Percentiles rank a stretch among this genome's conserved stretches.
phyloP scores from a whole-genome alignment of 352 stramenopile genomes.

The Phytopythium mirpurense region DNA sequence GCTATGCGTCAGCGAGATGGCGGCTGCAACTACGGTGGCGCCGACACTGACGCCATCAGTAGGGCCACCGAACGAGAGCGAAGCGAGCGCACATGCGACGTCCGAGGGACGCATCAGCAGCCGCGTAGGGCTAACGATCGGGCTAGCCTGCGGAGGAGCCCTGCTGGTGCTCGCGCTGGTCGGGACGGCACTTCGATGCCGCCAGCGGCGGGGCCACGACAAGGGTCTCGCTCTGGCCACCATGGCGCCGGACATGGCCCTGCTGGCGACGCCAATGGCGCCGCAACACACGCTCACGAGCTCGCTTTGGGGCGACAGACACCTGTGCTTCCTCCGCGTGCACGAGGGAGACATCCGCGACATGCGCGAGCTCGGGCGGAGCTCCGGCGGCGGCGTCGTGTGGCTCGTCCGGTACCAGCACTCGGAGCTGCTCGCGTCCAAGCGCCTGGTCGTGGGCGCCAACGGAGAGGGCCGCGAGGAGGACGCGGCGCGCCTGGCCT shows the following conservation, averaged over 20 bases:
- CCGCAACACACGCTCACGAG: neutral
- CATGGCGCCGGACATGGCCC: neutral
- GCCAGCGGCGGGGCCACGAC: neutral
- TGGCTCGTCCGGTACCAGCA: constrained; percentile 41
- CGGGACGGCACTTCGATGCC: neutral
- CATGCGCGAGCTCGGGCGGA: constrained; percentile 31
- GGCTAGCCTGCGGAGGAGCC: neutral
- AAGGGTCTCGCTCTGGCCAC: neutral
- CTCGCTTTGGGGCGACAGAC: constrained; percentile 32
- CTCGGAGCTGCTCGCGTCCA: constrained; percentile 21
- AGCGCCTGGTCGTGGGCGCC: constrained; percentile 24
- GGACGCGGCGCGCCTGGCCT: constrained; percentile 10
- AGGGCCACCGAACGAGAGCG: neutral
- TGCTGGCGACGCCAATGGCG: neutral
- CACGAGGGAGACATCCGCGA: constrained; percentile 41
- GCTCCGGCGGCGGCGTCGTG: constrained; percentile 25
- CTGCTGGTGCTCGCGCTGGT: neutral
- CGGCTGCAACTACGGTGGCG: too few species aligned
- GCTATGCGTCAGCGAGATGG: neutral
- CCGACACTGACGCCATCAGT: neutral
- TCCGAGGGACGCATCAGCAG: neutral
- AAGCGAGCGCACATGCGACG: neutral
- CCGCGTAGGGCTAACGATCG: neutral
- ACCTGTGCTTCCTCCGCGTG: constrained; percentile 33
- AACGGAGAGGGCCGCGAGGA: neutral